These are phyloP conservation scores for Suhomyces xylopsoci DNA, from an alignment of 805 yeast species.

Conservation along the genomic window DNA sequence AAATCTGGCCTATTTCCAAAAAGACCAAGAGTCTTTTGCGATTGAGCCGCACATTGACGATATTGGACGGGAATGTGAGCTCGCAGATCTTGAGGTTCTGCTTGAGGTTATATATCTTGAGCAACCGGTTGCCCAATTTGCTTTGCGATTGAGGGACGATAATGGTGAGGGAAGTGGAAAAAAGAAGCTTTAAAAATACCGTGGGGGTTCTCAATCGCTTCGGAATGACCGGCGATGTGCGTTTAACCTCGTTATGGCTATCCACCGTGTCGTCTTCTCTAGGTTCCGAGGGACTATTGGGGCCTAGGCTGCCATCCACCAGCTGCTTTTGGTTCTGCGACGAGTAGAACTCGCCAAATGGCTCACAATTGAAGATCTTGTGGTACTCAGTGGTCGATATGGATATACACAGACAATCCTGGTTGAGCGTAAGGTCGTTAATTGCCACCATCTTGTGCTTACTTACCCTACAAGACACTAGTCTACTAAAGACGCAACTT, in stretches of 20 bases:
- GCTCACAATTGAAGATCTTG: conserved; percentile 44
- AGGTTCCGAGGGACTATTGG: background rate
- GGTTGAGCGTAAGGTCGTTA: conserved; percentile 40
- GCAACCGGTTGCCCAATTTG: conserved; percentile 25
- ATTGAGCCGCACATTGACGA: conserved; percentile 72
- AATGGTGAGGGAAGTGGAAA: conserved; percentile 40
- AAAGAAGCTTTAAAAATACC: conserved; percentile 34
- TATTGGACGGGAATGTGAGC: conserved; percentile 75
- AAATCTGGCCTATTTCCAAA: conserved; percentile 70
- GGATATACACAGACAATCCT: conserved; percentile 40
- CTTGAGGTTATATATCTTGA: conserved; percentile 40
- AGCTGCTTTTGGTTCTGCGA: conserved; percentile 10
- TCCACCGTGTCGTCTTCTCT: background rate
- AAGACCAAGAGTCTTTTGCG: conserved; percentile 78
- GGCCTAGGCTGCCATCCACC: background rate
- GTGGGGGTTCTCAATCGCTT: conserved; percentile 18
- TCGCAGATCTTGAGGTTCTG: conserved; percentile 68
- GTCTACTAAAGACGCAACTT: background rate
- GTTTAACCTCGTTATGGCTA: background rate
- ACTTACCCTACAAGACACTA: background rate
- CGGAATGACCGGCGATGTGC: background rate
- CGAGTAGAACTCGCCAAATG: conserved; percentile 42
- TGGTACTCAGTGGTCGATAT: conserved; percentile 31
- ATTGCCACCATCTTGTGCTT: conserved; percentile 18
- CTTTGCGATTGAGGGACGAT: conserved; percentile 31